These are phyloP conservation scores for Cladosporium sphaerospermum DNA, from an alignment of 2,329 filamentous ascomycete species.

Conservation along the genomic window DNA sequence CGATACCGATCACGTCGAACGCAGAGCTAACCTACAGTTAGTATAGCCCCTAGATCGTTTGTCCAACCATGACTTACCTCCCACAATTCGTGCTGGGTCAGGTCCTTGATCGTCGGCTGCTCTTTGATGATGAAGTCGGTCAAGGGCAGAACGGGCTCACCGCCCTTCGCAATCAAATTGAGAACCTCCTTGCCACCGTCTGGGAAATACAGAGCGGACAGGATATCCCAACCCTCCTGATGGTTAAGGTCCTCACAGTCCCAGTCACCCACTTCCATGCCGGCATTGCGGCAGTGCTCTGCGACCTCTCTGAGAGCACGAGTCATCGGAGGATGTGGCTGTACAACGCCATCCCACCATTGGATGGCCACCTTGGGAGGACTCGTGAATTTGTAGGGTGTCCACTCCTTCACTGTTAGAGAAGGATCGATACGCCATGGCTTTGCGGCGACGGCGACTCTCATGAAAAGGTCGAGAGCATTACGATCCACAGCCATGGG, in stretches of 20 bases:
- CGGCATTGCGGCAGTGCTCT: constrained; percentile 28
- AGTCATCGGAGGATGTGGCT: constrained; percentile 59
- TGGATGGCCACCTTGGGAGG: constrained; percentile 52
- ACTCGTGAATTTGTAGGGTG: constrained; percentile 1
- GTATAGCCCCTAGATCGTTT: not conserved
- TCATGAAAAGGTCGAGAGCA: constrained; percentile 7
- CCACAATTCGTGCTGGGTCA: constrained; percentile 39
- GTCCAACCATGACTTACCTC: not conserved
- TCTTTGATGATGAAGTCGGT: constrained; percentile 54
- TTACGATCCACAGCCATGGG: constrained; percentile 6
- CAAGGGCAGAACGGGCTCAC: constrained; percentile 54
- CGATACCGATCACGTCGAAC: constrained; percentile 1
- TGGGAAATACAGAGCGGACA: constrained; percentile 49
- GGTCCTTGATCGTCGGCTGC: constrained; percentile 45
- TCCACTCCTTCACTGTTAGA: constrained; percentile 4
- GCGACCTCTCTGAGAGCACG: constrained; percentile 43
- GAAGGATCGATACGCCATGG: constrained; percentile 6
- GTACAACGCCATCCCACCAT: constrained; percentile 59
- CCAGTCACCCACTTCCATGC: constrained; percentile 50
- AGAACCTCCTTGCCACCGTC: constrained; percentile 53
- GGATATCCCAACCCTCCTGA: constrained; percentile 43
- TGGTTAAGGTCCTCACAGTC: constrained; percentile 39
- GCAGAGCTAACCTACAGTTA: not conserved
- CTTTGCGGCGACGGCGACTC: not conserved
- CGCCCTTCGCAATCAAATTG: constrained; percentile 45